Conservation (phyloP, 352 stramenopile species). For the Lagenidium sp. region DNA sequence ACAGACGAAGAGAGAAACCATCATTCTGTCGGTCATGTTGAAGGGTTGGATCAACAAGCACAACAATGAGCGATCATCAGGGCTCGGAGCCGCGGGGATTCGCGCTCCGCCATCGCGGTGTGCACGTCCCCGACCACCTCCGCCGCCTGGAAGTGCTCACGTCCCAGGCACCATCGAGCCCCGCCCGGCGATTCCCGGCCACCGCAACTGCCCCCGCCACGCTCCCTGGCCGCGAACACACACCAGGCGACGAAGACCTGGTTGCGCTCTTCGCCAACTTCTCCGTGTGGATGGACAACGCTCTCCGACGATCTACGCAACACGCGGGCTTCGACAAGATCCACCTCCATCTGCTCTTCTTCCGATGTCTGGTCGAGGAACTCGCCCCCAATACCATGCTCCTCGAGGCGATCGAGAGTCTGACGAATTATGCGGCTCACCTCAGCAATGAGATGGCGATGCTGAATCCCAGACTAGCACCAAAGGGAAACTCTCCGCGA, state of each 20-base stretch:
- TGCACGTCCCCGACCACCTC: constrained; percentile 25
- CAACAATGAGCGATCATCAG: background rate
- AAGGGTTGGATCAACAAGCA: background rate
- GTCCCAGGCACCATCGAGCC: too few relatives aligned
- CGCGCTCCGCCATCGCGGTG: constrained; percentile 16
- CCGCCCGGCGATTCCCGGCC: too few relatives aligned
- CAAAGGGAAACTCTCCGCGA: background rate
- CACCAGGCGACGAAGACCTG: constrained; percentile 1
- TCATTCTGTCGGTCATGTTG: background rate
- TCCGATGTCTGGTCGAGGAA: constrained; percentile 18
- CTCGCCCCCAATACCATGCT: constrained; percentile 9
- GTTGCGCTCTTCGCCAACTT: constrained; percentile 25
- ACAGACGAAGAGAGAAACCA: too few relatives aligned
- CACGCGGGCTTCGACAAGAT: constrained; percentile 27
- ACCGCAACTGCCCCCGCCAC: too few relatives aligned
- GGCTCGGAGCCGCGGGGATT: constrained; percentile 11
- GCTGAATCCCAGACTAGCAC: background rate
- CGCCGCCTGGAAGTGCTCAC: constrained; percentile 20
- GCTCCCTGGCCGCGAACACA: background rate
- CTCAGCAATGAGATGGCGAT: constrained; percentile 5
- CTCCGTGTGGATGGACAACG: constrained; percentile 27
- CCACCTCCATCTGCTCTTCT: constrained; percentile 18
- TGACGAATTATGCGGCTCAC: constrained; percentile 24
- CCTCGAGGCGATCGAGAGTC: constrained; percentile 7
- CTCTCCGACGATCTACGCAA: background rate